Conservation (phyloP, 2,329 filamentous ascomycete species). For the Fusarium secorum region DNA sequence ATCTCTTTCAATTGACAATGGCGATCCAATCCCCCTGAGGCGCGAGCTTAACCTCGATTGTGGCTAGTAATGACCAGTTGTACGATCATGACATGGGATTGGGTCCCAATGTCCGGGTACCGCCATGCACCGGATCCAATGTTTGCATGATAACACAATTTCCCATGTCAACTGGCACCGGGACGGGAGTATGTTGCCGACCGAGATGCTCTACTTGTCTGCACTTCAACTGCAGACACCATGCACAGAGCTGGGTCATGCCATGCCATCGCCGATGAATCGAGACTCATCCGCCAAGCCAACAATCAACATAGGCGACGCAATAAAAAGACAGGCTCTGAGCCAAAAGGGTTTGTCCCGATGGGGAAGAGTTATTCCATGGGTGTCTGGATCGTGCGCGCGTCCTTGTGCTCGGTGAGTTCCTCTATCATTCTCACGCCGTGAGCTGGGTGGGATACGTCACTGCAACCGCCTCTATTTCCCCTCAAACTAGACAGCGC, state of each 20-base stretch:
- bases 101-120: background rate
- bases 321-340: background rate
- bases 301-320: background rate
- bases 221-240: background rate
- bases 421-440: background rate
- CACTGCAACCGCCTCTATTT: background rate
- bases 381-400: constrained; percentile 1
- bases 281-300: constrained; percentile 28
- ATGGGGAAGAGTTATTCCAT: constrained; percentile 7
- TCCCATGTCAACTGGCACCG: background rate
- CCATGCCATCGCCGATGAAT: constrained; percentile 30
- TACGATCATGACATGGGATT: constrained; percentile 16
- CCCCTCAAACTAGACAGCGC: constrained; percentile 21
- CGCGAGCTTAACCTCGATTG: constrained; percentile 34
- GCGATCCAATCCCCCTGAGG: constrained; percentile 25
- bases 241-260: constrained; percentile 3
- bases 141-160: constrained; percentile 18
- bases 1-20: constrained; percentile 11
- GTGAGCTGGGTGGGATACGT: background rate
- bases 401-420: background rate
- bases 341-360: background rate
- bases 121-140: constrained; percentile 3
- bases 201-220: background rate
- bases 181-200: constrained; percentile 22
- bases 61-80: constrained; percentile 35